These are phyloP conservation scores for Fusarium acutatum DNA, from an alignment of 2,329 filamentous ascomycete species.

Conservation along the genomic window DNA sequence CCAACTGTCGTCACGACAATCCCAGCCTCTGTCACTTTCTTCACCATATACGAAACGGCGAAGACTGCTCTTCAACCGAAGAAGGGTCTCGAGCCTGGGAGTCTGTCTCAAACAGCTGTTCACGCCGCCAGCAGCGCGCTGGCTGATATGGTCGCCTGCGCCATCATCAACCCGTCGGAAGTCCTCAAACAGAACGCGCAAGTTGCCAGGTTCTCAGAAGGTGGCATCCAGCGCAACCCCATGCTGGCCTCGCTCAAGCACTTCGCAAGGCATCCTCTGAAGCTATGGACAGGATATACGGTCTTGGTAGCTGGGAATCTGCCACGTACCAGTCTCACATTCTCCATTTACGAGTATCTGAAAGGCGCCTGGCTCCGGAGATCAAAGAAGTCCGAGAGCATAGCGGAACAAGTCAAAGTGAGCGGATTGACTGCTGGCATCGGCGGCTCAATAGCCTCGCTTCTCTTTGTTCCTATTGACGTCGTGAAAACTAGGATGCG, in stretches of 20 bases:
- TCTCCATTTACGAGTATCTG: conserved; percentile 24
- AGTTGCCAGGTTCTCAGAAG: conserved; percentile 11
- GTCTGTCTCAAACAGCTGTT: neutral
- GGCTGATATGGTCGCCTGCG: conserved; percentile 24
- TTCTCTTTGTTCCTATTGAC: conserved; percentile 15
- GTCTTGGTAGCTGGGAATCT: conserved; percentile 24
- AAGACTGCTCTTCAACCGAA: neutral
- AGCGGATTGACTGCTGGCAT: conserved; percentile 23
- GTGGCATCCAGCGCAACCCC: neutral
- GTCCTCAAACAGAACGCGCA: conserved; percentile 25
- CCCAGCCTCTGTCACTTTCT: conserved; percentile 23
- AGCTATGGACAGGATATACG: conserved; percentile 22
- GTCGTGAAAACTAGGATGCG: conserved; percentile 28
- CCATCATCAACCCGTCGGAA: conserved; percentile 28
- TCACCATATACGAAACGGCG: conserved; percentile 17
- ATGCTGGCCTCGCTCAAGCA: conserved; percentile 6
- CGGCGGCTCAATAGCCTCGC: conserved; percentile 15
- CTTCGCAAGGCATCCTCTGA: conserved; percentile 16
- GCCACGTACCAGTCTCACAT: conserved; percentile 20
- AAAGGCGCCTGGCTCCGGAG: conserved; percentile 1
- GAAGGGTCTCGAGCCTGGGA: neutral
- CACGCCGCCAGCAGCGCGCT: conserved; percentile 19
- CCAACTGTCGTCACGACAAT: conserved; percentile 21
- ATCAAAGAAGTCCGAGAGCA: neutral
- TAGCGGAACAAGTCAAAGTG: conserved; percentile 4